Evolutionary conservation across 768 basidiomycete species (phyloP).

Genomic region (Zangia roseola): DNA sequence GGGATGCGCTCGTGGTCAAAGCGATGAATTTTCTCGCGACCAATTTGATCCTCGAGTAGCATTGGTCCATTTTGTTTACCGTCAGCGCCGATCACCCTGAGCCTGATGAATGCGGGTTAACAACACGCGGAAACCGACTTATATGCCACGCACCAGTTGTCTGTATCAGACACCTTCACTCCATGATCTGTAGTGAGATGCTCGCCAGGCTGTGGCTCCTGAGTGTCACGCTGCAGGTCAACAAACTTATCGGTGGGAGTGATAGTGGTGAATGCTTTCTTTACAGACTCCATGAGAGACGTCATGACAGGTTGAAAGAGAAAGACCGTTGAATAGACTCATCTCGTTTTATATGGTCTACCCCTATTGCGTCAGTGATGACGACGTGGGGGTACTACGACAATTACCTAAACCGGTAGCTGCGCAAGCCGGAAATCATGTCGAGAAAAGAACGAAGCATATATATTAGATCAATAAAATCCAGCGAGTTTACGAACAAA

Average conservation of each 20-base stretch:
- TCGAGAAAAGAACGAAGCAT: neutral
- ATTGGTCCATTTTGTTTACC: slow-evolving; percentile 59
- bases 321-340: neutral
- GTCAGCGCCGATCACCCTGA: slow-evolving; percentile 44
- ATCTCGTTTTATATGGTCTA: neutral
- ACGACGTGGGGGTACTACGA: slow-evolving; percentile 2
- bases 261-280: slow-evolving; percentile 7
- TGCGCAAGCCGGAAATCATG: too few relatives aligned
- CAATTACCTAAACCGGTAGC: too few relatives aligned
- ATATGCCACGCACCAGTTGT: slow-evolving; percentile 50
- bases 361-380: slow-evolving; percentile 28
- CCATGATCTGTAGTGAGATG: slow-evolving; percentile 63
- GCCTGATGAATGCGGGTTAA: slow-evolving; percentile 38
- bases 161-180: slow-evolving; percentile 56
- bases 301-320: slow-evolving; percentile 9
- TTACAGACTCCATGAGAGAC: slow-evolving; percentile 13
- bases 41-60: slow-evolving; percentile 75
- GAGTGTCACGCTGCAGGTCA: slow-evolving; percentile 28
- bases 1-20: slow-evolving; percentile 92
- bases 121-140: slow-evolving; percentile 1
- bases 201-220: slow-evolving; percentile 11
- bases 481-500: neutral
- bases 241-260: slow-evolving; percentile 18
- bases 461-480: slow-evolving; percentile 18
- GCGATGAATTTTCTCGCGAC: slow-evolving; percentile 70